Evolutionary conservation across 2,329 filamentous ascomycete genomes (phyloP), one percentile per base, ranked within the genome.

Genomic region (Dothistroma septosporum): DNA sequence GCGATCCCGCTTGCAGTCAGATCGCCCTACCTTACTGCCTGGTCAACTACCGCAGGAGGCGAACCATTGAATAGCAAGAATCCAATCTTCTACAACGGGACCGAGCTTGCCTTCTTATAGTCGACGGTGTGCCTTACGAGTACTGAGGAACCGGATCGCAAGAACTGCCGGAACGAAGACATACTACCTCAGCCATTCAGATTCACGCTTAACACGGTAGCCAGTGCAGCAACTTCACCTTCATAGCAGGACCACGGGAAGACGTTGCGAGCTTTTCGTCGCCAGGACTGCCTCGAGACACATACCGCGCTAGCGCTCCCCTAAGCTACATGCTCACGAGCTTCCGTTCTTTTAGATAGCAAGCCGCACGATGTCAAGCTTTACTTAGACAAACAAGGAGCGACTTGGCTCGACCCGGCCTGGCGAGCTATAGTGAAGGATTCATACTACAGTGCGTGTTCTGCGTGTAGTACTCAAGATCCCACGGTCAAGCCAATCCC

Each of bases 11-110:
- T 92, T 33, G 88, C 88, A 46, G 89, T 92, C 50, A 85, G 85
- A 62, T 88, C 85, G 8, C 89, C 89, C 0, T 92, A 92, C 67
- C 75, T 92, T 14, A 90, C 84, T 70, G 83, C 85, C 19, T 91
- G 88, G 87, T 46, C 53, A 14, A 35, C 60, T 1, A 59, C 60
- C 19, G 16, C 44, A 16, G 48, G 22, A 11, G 31, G 33, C 14
- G 55, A 24, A 8, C 24, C 46, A 28, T 33, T 61, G n/a, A 47
- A 62, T 35, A 54, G 33, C 53, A 53, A 44, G 24, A 44, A 52
- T n/a, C 55, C 37, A 11, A 41, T 37, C 8, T 61, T 61, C 41
- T 58, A 41, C 37, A 54, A 58, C 22, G 60, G 60, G n/a, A 16
- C 28, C 11, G 31, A 37, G 19, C 52, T 60, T n/a, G 61, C 11